Evolutionary conservation across 2,329 filamentous ascomycete species (phyloP).

Genomic region (Hysterium pulicare): DNA sequence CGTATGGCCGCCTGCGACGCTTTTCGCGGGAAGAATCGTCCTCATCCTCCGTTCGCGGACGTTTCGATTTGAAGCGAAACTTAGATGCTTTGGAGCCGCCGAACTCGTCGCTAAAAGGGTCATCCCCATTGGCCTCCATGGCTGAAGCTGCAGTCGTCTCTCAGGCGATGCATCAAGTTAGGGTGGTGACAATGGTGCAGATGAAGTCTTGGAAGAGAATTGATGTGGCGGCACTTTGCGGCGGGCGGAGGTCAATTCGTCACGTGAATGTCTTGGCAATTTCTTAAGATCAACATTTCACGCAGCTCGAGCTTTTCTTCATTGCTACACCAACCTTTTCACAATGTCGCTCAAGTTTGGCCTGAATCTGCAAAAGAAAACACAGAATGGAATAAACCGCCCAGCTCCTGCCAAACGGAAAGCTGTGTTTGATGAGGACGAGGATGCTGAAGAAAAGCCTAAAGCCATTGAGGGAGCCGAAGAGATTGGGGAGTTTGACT

Average conservation of each 20-base stretch:
- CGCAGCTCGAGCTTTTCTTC: neutral
- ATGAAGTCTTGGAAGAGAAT: neutral
- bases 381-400: slow-evolving; percentile 15
- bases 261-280: too few species aligned
- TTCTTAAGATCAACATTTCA: neutral
- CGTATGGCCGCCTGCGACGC: neutral
- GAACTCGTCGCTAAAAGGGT: slow-evolving; percentile 26
- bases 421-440: slow-evolving; percentile 52
- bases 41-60: slow-evolving; percentile 18
- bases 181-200: neutral
- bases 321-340: neutral
- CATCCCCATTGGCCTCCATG: slow-evolving; percentile 16
- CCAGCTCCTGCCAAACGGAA: slow-evolving; percentile 26
- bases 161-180: neutral
- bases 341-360: slow-evolving; percentile 51
- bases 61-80: slow-evolving; percentile 40
- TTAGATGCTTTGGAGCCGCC: slow-evolving; percentile 26
- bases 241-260: too few species aligned
- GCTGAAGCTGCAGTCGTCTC: neutral
- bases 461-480: slow-evolving; percentile 44
- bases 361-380: slow-evolving; percentile 60
- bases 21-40: slow-evolving; percentile 1
- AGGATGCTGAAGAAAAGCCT: slow-evolving; percentile 33
- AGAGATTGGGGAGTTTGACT: slow-evolving; percentile 56
- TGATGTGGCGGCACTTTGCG: neutral